Evolutionary conservation across 208 protist genomes (phyloP), one percentile per base, ranked within the genome.

Genomic region (Naegleria lovaniensis): DNA sequence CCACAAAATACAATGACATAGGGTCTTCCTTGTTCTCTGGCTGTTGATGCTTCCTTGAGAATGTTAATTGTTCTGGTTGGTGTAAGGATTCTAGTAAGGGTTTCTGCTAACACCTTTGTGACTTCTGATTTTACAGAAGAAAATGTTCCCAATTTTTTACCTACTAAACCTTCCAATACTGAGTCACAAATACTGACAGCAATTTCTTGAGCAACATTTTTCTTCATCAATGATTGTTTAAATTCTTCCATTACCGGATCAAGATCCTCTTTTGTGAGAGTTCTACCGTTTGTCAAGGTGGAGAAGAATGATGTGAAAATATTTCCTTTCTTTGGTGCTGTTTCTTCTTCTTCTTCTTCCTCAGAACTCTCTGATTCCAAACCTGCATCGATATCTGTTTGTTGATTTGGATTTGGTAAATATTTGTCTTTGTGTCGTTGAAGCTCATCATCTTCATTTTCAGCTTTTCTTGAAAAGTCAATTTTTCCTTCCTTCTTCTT

Each of bases 1-100:
- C 99, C 99, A 90, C 97, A 97, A 33, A 99, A 97, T 33, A 98
- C 96, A 84, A 99, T 99, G 0, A 96, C 94, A 94, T 98, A 99
- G 5, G 98, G 98, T 52, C 96, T 92, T 22, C 95, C 92, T 36
- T 96, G 92, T 43, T 95, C 91, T 90, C 95, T 95, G 0, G 55
- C 87, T 76, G 91, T 76, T 25, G 94, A 91, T 4, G 91, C 92
- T 55, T 98, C 96, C 58, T 96, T 95, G 0, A 99, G 94, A 67
- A 99, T 96, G 92, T 99, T 98, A 83, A 99, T 95, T 86, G 96
- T 94, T 19, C 94, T 92, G 89, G 98, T 98, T 39, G 98, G 98
- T 90, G 99, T 98, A 43, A 99, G 93, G 84, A 99, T 99, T 79
- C 97, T 95, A 9, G 93, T 96, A 48, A 99, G 93, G 1, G 96